Base-by-base conservation (phyloP, 192 early-diverging fungal species). In the Thamnidium elegans region DNA sequence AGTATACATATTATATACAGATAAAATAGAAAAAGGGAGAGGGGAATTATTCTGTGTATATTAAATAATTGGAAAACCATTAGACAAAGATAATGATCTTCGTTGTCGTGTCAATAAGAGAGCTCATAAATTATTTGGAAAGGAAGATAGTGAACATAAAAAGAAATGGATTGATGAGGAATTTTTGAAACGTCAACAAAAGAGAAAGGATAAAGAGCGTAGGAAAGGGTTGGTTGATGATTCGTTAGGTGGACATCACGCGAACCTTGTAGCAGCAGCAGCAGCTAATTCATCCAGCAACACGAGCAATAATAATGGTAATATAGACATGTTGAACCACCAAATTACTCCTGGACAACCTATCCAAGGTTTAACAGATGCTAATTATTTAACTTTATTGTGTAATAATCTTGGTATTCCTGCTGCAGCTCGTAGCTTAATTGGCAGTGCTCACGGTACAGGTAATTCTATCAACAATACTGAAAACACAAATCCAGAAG, bases 1-100 rank as follows among this genome's bases (percentile, higher is more conserved):
- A 76, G 79, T 62, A 3, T 9, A 19, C n/a, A 15, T 56, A 13
- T 34, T 26, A 26, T 26, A 3, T 26, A 26, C 26, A 55, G 13
- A 6, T 7, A 15, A 48, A 19, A 55, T 32, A 34, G 5, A 55
- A 19, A 39, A 10, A 10, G 32, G n/a, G 4, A 32, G 4, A 10
- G 10, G n/a, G n/a, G n/a, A n/a, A n/a, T n/a, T n/a, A 23, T 52
- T 26, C 26, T 26, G 26, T 26, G 17, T 15, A 9, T 10, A 23
- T 7, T 15, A 20, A 50, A 36, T 13, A 34, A 62, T 10, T 21
- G 19, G 20, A 14, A 30, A n/a, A 14, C 20, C 13, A 36, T n/a
- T 8, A 81, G 79, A 89, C 67, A 89, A 89, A 69, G 87, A 89
- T 69, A 89, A 89, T 69, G 87, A 89, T 66, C 66, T 89, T 7